These are phyloP conservation scores for Allomyces macrogynus DNA, from an alignment of 192 early-diverging fungal species.

Conservation along the genomic window DNA sequence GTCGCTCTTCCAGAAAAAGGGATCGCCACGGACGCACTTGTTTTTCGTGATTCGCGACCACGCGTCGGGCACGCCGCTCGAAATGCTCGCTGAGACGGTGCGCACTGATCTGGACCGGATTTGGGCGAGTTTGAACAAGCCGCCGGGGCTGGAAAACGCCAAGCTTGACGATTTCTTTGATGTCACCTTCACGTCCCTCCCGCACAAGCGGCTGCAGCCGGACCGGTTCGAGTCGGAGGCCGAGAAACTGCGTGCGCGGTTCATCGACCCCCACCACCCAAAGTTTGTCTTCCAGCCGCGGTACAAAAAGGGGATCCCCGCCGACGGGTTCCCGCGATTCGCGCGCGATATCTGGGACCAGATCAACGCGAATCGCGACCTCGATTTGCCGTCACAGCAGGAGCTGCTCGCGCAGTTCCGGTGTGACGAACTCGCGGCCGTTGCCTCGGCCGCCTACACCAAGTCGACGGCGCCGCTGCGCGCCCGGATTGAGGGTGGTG, in stretches of 20 bases:
- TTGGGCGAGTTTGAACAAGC: conserved; percentile 79
- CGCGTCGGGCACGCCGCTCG: conserved; percentile 66
- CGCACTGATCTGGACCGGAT: conserved; percentile 67
- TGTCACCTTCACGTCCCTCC: conserved; percentile 64
- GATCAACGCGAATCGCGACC: conserved; percentile 80
- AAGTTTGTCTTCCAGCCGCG: conserved; percentile 66
- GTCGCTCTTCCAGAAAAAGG: conserved; percentile 72
- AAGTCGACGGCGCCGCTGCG: conserved; percentile 38
- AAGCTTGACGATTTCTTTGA: conserved; percentile 76
- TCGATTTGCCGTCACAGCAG: conserved; percentile 96
- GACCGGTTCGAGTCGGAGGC: conserved; percentile 64
- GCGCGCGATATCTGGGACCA: conserved; percentile 89
- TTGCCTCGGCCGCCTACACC: conserved; percentile 49
- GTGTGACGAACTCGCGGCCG: conserved; percentile 85
- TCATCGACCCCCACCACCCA: conserved; percentile 38
- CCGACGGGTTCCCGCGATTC: conserved; percentile 85
- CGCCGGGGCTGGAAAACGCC: conserved; percentile 55
- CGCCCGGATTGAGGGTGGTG: conserved; percentile 52
- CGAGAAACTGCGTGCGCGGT: conserved; percentile 44
- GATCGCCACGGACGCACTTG: conserved; percentile 73
- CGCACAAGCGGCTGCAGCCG: conserved; percentile 72
- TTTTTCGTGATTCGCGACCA: conserved; percentile 96
- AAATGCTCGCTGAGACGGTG: conserved; percentile 56
- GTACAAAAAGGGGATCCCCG: conserved; percentile 83
- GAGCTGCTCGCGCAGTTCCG: conserved; percentile 93